phyloP scores from a whole-genome alignment of 371 early-diverging fungal species.

The Syncephalastrum contaminatum region DNA sequence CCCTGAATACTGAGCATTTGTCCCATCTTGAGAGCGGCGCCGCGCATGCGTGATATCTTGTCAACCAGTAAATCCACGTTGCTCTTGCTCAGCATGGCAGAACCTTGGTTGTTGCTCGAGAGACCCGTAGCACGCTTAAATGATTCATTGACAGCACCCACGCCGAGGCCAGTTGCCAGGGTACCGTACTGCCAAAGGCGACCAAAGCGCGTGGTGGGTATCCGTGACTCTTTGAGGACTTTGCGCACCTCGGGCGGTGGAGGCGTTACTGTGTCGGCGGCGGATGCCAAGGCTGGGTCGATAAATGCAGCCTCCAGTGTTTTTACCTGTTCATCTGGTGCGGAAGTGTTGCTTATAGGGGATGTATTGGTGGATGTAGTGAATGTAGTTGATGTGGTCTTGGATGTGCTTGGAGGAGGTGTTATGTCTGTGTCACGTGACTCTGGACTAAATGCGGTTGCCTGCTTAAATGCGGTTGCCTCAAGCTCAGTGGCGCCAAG shows the following conservation, averaged over 20 bases:
- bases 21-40: constrained; percentile 96
- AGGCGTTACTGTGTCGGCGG: not conserved
- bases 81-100: constrained; percentile 67
- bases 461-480: not conserved
- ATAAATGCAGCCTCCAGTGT: not conserved
- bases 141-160: constrained; percentile 76
- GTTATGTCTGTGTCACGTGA: not conserved
- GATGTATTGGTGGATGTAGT: not conserved
- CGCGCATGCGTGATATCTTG: constrained; percentile 92
- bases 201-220: constrained; percentile 65
- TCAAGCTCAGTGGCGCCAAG: not conserved
- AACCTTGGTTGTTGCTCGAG: constrained; percentile 44
- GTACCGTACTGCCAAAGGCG: constrained; percentile 72
- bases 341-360: not conserved
- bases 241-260: constrained; percentile 10
- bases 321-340: not conserved
- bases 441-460: not conserved
- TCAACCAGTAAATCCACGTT: constrained; percentile 88
- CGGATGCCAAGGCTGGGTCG: not conserved
- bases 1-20: constrained; percentile 98
- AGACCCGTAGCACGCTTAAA: constrained; percentile 63
- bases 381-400: not conserved
- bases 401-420: not conserved
- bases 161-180: constrained; percentile 72
- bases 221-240: constrained; percentile 53